These are phyloP conservation scores for Tephrocybe sp. DNA, from an alignment of 768 basidiomycete genomes.

Conservation along the genomic window DNA sequence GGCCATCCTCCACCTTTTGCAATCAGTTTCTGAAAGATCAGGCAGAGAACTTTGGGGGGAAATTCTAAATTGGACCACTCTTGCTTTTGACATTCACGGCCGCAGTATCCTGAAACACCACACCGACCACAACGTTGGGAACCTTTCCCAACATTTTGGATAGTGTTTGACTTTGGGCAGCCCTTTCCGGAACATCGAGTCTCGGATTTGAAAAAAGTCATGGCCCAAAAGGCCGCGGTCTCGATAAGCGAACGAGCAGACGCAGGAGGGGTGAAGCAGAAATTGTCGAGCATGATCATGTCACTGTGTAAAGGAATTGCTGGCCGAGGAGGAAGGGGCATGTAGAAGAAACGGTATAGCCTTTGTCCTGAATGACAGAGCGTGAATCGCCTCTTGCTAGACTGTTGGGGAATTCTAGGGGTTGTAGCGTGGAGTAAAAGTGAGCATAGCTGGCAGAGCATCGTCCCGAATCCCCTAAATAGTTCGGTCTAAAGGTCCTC, in stretches of 20 bases:
- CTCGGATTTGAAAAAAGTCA: neutral
- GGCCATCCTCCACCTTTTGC: too few species aligned
- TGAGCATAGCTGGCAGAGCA: conserved; percentile 9
- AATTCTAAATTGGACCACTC: conserved; percentile 9
- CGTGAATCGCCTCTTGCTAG: neutral
- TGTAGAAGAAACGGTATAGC: conserved; percentile 13
- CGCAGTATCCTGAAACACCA: conserved; percentile 8
- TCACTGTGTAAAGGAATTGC: conserved; percentile 7
- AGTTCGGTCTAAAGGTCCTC: neutral
- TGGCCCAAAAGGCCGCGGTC: neutral
- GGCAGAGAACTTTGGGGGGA: conserved; percentile 8
- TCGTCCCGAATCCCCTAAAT: conserved; percentile 10
- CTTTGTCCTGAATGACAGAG: neutral
- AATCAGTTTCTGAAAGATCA: conserved; percentile 7
- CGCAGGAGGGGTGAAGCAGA: conserved; percentile 5
- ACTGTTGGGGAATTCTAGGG: conserved; percentile 1
- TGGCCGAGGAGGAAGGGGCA: conserved; percentile 13
- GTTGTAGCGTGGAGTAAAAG: conserved; percentile 8
- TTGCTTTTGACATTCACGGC: conserved; percentile 9
- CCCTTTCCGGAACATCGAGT: conserved; percentile 8
- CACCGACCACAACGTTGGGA: conserved; percentile 11
- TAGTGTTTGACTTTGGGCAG: conserved; percentile 9
- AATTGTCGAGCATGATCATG: conserved; percentile 6
- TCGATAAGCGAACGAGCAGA: neutral
- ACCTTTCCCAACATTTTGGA: conserved; percentile 9